A percentile compares a stretch with the other conserved stretches of the same genome.
phyloP scores from a whole-genome alignment of 805 yeast genomes.

The Hanseniaspora pseudoguilliermondii region DNA sequence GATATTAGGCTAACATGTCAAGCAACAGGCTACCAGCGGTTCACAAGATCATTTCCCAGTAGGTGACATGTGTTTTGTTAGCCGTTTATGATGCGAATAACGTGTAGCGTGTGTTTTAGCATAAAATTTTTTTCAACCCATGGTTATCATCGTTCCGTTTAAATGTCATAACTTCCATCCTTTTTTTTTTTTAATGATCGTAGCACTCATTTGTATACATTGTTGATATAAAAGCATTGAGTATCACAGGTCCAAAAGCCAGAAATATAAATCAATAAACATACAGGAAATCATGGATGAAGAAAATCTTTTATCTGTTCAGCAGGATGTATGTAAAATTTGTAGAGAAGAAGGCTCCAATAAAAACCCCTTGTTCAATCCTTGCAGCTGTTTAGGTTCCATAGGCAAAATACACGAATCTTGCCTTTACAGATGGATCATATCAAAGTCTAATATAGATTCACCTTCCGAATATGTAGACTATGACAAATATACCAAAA shows the following conservation, averaged over 20 bases:
- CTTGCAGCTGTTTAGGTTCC: slow-evolving; percentile 89
- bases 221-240: too few species aligned
- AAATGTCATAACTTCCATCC: too few species aligned
- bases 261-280: neutral
- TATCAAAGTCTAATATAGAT: slow-evolving; percentile 33
- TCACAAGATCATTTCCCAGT: too few species aligned
- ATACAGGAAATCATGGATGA: neutral
- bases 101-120: neutral
- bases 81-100: neutral
- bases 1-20: too few species aligned
- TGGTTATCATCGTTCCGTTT: neutral
- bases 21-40: too few species aligned
- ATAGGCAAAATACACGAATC: slow-evolving; percentile 88
- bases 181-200: too few species aligned
- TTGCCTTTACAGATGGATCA: slow-evolving; percentile 78
- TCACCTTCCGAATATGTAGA: neutral
- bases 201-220: too few species aligned
- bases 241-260: neutral
- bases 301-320: neutral
- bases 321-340: slow-evolving; percentile 58
- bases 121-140: neutral
- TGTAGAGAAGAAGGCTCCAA: slow-evolving; percentile 83
- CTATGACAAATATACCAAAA: slow-evolving; percentile 21
- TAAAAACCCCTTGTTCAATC: slow-evolving; percentile 71
- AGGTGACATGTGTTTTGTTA: too few species aligned